Percentiles rank a stretch among this genome's conserved stretches.
phyloP scores from a whole-genome alignment of 1,139 yeast genomes.

The Geotrichum candidum region DNA sequence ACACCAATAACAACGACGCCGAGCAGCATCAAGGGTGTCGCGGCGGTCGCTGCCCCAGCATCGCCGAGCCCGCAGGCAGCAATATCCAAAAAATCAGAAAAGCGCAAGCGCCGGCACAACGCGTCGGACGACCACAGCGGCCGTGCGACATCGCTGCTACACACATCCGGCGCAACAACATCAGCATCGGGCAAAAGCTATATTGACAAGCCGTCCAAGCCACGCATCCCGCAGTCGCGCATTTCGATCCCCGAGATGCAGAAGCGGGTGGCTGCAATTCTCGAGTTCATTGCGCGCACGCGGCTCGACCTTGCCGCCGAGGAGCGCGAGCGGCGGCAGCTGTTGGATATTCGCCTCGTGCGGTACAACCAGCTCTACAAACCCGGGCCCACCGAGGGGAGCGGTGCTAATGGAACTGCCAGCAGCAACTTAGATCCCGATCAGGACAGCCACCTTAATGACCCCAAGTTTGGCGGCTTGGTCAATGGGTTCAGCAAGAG shows the following conservation, averaged over 20 bases:
- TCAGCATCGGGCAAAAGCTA: slow-evolving; percentile 28
- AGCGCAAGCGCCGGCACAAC: slow-evolving; percentile 11
- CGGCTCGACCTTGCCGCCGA: slow-evolving; percentile 76
- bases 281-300: slow-evolving; percentile 83
- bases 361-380: background rate
- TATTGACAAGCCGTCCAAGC: slow-evolving; percentile 66
- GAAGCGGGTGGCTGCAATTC: slow-evolving; percentile 79
- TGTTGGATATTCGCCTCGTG: slow-evolving; percentile 31
- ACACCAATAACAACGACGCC: background rate
- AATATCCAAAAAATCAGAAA: slow-evolving; percentile 11
- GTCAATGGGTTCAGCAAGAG: slow-evolving; percentile 53
- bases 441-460: slow-evolving; percentile 5
- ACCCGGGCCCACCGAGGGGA: background rate
- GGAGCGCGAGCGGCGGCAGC: slow-evolving; percentile 48
- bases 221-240: slow-evolving; percentile 72
- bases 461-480: slow-evolving; percentile 32
- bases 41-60: background rate
- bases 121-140: background rate
- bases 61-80: slow-evolving; percentile 7
- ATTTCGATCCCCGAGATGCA: slow-evolving; percentile 75
- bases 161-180: slow-evolving; percentile 10
- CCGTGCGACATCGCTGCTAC: slow-evolving; percentile 7
- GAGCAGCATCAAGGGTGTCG: background rate
- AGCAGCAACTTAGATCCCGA: background rate
- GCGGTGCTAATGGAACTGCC: background rate